A percentile compares a stretch with the other conserved stretches of the same genome.
These are phyloP conservation scores for Penicillium sp. DNA, from an alignment of 2,329 filamentous ascomycete genomes.

Conservation along the genomic window DNA sequence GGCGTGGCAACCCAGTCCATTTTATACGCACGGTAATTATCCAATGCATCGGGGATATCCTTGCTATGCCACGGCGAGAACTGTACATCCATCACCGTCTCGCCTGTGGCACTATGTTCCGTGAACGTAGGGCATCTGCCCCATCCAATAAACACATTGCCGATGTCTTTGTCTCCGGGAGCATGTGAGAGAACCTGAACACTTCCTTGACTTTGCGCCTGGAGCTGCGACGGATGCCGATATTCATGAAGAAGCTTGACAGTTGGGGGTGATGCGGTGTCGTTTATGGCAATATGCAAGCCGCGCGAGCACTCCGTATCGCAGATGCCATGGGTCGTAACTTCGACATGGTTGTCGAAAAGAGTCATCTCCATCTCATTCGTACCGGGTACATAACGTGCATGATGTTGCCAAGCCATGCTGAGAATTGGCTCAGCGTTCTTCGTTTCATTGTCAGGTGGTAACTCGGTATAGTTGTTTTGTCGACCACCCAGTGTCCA, in stretches of 20 bases:
- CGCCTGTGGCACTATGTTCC: slow-evolving; percentile 3
- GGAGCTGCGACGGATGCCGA: slow-evolving; percentile 9
- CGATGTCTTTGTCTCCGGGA: background rate
- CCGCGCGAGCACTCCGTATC: background rate
- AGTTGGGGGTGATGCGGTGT: slow-evolving; percentile 4
- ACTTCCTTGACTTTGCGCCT: slow-evolving; percentile 13
- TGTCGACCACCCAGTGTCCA: background rate
- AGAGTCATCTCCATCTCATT: slow-evolving; percentile 10
- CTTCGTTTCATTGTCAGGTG: background rate
- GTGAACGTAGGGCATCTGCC: slow-evolving; percentile 11
- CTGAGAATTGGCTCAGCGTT: background rate
- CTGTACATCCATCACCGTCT: slow-evolving; percentile 9
- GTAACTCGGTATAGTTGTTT: background rate
- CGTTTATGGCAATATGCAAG: slow-evolving; percentile 9
- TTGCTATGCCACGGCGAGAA: slow-evolving; percentile 14
- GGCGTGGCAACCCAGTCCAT: slow-evolving; percentile 11
- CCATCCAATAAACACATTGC: slow-evolving; percentile 12
- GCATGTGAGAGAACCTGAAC: slow-evolving; percentile 2
- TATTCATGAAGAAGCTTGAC: slow-evolving; percentile 10
- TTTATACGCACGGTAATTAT: slow-evolving; percentile 12
- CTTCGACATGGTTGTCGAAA: slow-evolving; percentile 9
- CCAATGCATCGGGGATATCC: slow-evolving; percentile 10
- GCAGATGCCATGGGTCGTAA: slow-evolving; percentile 1
- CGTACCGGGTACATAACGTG: slow-evolving; percentile 8
- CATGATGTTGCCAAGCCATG: slow-evolving; percentile 12